Percentiles rank a stretch among this genome's conserved stretches.
Conservation (phyloP, 176 grass and related monocot genomes). For the Avena eriantha region DNA sequence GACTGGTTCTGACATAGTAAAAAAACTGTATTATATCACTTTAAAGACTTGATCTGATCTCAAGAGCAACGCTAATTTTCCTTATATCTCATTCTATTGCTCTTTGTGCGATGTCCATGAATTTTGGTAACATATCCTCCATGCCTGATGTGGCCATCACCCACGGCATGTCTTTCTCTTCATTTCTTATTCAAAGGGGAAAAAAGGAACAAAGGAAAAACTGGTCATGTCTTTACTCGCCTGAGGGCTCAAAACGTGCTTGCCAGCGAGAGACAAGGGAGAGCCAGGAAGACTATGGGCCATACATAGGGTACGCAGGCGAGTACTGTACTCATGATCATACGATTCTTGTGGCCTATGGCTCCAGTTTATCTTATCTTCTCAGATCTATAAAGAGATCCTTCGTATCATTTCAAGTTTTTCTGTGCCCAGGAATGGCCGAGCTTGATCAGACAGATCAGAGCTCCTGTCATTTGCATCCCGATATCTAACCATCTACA, state of each 20-base stretch:
- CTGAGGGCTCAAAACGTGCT: slow-evolving; percentile 44
- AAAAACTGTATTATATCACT: no score
- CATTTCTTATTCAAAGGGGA: neutral
- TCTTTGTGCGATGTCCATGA: neutral
- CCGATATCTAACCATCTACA: neutral
- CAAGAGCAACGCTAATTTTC: neutral
- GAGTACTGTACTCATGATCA: slow-evolving; percentile 28
- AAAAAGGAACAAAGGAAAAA: neutral
- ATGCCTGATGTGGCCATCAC: slow-evolving; percentile 4
- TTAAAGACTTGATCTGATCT: neutral
- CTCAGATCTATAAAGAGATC: slow-evolving; percentile 45
- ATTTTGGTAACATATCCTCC: neutral
- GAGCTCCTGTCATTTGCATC: neutral
- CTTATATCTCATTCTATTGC: neutral
- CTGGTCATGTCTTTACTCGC: slow-evolving; percentile 26
- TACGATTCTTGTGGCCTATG: slow-evolving; percentile 48
- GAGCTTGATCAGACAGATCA: slow-evolving; percentile 18
- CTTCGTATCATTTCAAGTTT: slow-evolving; percentile 15
- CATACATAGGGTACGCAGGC: slow-evolving; percentile 29
- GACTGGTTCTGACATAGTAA: no score
- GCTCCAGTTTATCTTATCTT: slow-evolving; percentile 31
- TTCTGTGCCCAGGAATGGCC: slow-evolving; percentile 13
- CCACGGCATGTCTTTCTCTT: neutral
- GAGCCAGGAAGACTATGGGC: slow-evolving; percentile 25
- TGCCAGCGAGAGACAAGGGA: slow-evolving; percentile 47